These are phyloP conservation scores for Abelmoschus esculentus DNA, from an alignment of 345 rosid species.

Conservation along the genomic window DNA sequence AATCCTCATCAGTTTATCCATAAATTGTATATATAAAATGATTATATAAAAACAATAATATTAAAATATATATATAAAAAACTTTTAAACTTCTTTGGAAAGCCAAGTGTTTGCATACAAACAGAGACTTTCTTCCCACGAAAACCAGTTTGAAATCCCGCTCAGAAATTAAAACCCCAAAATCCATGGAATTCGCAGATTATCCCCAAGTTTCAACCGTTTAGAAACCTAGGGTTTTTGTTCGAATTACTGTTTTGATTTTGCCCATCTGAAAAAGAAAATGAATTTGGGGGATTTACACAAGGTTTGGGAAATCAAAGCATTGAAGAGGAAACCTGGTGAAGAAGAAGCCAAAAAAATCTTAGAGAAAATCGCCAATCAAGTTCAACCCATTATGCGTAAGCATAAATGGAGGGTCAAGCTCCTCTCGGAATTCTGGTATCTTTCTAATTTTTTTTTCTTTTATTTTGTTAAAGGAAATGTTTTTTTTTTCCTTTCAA, in stretches of 20 bases:
- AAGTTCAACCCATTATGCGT: conserved; percentile 34
- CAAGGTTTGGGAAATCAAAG: conserved; percentile 8
- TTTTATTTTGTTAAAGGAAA: background rate
- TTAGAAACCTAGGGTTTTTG: background rate
- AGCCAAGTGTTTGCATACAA: background rate
- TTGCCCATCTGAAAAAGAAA: background rate
- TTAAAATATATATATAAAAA: too few relatives aligned
- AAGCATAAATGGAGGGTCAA: conserved; percentile 39
- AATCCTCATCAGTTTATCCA: too few relatives aligned
- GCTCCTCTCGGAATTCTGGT: conserved; percentile 40
- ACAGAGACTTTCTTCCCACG: background rate
- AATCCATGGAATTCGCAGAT: background rate
- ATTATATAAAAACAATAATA: too few relatives aligned
- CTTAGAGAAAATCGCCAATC: conserved; percentile 9
- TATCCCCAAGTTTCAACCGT: background rate
- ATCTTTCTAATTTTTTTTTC: background rate
- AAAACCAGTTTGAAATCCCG: background rate
- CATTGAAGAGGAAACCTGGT: background rate
- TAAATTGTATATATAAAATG: too few relatives aligned
- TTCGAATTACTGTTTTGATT: background rate
- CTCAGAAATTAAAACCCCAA: background rate
- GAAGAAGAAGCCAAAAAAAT: background rate
- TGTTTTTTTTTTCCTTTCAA: background rate
- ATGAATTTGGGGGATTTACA: conserved; percentile 27
- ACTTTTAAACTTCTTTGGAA: too few relatives aligned